phyloP scores from a whole-genome alignment of 352 stramenopile genomes.

The Elongisporangium senticosum region DNA sequence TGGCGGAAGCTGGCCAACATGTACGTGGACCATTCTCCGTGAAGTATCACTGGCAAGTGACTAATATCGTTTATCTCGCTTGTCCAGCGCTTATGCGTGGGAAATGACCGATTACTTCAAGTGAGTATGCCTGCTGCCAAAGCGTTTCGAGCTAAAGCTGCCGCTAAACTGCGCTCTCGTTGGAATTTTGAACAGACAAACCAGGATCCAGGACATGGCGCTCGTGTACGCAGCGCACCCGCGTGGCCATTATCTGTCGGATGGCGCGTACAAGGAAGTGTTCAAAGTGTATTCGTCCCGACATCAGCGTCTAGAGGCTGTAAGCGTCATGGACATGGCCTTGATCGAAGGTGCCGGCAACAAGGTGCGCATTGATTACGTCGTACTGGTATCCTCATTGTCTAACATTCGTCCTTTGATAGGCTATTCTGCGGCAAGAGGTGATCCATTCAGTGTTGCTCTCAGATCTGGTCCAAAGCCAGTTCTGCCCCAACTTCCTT shows the following conservation, averaged over 20 bases:
- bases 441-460: constrained; percentile 92
- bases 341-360: constrained; percentile 84
- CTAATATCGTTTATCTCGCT: no score
- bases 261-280: constrained; percentile 87
- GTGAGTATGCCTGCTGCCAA: constrained; percentile 15
- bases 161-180: neutral
- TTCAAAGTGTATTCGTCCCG: constrained; percentile 76
- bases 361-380: constrained; percentile 37
- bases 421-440: constrained; percentile 89
- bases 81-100: constrained; percentile 28
- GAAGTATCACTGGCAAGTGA: no score
- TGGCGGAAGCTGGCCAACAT: constrained; percentile 37
- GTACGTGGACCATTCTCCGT: constrained; percentile 18
- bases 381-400: neutral
- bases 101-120: constrained; percentile 41
- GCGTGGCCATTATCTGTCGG: constrained; percentile 66
- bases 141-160: constrained; percentile 2
- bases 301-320: constrained; percentile 56
- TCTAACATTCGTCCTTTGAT: constrained; percentile 1
- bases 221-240: constrained; percentile 52
- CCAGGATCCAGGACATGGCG: constrained; percentile 24
- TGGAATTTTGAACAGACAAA: constrained; percentile 24
- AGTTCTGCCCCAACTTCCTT: constrained; percentile 94
- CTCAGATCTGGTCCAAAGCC: constrained; percentile 79
- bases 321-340: constrained; percentile 93